Conservation (phyloP, 768 basidiomycete genomes). For the Trametes gibbosa region DNA sequence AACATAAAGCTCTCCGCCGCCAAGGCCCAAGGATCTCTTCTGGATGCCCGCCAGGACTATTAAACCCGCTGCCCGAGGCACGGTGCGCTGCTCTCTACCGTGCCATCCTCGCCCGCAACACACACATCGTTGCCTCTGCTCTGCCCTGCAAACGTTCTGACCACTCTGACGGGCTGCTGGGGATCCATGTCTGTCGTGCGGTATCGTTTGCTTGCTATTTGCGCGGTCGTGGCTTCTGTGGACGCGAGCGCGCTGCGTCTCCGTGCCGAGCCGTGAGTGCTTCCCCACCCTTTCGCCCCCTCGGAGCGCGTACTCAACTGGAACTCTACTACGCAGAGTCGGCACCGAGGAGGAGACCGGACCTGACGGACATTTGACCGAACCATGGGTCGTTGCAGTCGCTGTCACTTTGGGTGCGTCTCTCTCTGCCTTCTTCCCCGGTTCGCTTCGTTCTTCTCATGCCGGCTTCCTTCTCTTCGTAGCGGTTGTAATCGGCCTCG, state of each 20-base stretch:
- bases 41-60: constrained; percentile 9
- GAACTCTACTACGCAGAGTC: not conserved
- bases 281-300: not conserved
- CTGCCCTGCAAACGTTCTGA: not conserved
- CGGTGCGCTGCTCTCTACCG: not conserved
- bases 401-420: constrained; percentile 25
- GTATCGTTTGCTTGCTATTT: not conserved
- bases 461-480: not conserved
- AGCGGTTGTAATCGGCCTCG: constrained; percentile 14
- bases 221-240: not conserved
- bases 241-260: not conserved
- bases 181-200: not conserved
- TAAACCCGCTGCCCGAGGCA: constrained; percentile 3
- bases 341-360: constrained; percentile 3
- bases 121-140: not conserved
- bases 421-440: not conserved
- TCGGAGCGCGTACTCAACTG: not conserved
- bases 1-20: constrained; percentile 14
- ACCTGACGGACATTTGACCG: constrained; percentile 24
- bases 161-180: not conserved
- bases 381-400: constrained; percentile 31
- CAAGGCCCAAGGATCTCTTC: constrained; percentile 15
- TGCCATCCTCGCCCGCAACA: not conserved
- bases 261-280: constrained; percentile 4
- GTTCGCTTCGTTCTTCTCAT: not conserved